These are phyloP conservation scores for Termitomyces eurrhizus DNA, from an alignment of 768 basidiomycete species.

Conservation along the genomic window DNA sequence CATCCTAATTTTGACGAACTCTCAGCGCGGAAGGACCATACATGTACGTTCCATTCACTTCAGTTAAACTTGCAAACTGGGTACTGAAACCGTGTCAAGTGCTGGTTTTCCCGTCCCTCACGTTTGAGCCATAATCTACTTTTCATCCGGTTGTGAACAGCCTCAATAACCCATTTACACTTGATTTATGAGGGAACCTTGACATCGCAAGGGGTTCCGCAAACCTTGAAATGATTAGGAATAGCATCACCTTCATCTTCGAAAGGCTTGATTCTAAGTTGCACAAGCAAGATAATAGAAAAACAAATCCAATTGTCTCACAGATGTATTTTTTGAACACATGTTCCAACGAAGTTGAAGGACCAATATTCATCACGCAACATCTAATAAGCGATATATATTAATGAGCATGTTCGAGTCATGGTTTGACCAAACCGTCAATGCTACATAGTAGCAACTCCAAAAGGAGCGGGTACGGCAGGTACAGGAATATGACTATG, in stretches of 20 bases:
- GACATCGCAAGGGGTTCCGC: not conserved
- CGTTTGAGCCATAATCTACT: not conserved
- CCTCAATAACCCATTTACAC: not conserved
- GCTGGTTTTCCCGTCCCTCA: conserved; percentile 9
- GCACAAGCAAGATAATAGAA: not conserved
- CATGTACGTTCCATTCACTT: not conserved
- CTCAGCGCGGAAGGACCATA: not conserved
- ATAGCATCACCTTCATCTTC: not conserved
- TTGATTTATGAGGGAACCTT: too few species aligned
- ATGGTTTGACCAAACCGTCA: conserved; percentile 83
- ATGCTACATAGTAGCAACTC: conserved; percentile 69
- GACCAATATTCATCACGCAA: not conserved
- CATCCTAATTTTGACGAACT: not conserved
- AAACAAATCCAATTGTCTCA: too few species aligned
- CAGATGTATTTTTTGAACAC: too few species aligned
- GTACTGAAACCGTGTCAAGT: conserved; percentile 1
- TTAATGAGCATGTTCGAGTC: conserved; percentile 51
- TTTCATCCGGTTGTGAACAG: not conserved
- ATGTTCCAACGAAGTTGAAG: not conserved
- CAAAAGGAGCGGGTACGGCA: conserved; percentile 48
- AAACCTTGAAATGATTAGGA: not conserved
- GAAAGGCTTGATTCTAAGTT: not conserved
- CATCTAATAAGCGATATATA: not conserved
- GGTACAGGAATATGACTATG: conserved; percentile 50
- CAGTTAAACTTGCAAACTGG: not conserved